A percentile compares a stretch with the other conserved stretches of the same genome.
Conservation (phyloP, 768 basidiomycete genomes). For the Fibroporia radiculosa region DNA sequence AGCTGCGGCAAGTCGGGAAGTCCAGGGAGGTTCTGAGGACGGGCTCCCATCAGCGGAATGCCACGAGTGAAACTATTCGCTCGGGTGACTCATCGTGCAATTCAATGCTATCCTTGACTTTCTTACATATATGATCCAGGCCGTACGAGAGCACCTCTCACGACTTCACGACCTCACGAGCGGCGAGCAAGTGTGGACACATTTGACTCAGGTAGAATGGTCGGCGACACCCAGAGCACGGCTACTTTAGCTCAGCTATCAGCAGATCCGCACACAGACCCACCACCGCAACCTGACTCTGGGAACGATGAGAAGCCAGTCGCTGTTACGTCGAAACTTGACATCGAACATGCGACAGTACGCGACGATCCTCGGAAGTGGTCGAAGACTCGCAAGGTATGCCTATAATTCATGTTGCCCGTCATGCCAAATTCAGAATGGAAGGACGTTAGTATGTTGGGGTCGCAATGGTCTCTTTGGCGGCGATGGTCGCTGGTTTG, state of each 20-base stretch:
- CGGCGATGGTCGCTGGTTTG: slow-evolving; percentile 52
- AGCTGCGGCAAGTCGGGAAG: no score
- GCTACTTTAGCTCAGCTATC: not conserved
- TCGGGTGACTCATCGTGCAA: no score
- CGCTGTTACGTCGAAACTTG: slow-evolving; percentile 6
- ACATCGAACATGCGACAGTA: slow-evolving; percentile 22
- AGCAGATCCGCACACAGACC: not conserved
- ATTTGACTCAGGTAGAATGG: not conserved
- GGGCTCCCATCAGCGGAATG: no score
- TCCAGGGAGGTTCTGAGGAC: no score
- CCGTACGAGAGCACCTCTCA: no score
- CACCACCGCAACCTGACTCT: not conserved
- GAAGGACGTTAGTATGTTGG: slow-evolving; percentile 22
- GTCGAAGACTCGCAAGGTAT: slow-evolving; percentile 20
- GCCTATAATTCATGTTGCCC: not conserved
- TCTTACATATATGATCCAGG: no score
- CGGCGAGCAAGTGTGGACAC: not conserved
- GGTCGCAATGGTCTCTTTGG: slow-evolving; percentile 40
- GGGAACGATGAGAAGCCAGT: not conserved
- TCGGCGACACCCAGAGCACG: not conserved
- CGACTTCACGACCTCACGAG: not conserved
- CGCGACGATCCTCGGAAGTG: slow-evolving; percentile 21
- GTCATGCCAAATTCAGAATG: not conserved
- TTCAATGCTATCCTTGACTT: no score
- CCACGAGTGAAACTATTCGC: no score